phyloP scores from a whole-genome alignment of 139 green algal genomes.

The Auxenochlorella pyrenoidosa region DNA sequence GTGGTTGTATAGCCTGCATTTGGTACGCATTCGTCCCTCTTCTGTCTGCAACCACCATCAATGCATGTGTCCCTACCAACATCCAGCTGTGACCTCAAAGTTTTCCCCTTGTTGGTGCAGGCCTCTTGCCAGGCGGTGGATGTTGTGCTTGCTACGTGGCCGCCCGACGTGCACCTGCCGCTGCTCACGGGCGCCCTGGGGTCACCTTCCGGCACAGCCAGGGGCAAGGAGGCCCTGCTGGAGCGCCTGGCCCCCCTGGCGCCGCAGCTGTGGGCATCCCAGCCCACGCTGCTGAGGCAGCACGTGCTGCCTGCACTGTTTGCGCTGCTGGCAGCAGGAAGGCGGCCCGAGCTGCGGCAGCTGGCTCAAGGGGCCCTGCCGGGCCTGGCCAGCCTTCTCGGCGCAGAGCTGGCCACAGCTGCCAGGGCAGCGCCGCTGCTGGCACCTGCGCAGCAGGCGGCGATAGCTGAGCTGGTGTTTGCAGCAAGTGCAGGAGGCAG shows the following conservation, averaged over 20 bases:
- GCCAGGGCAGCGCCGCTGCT: background rate
- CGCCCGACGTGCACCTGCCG: background rate
- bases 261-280: background rate
- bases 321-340: background rate
- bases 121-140: background rate
- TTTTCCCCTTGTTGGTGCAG: background rate
- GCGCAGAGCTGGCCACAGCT: background rate
- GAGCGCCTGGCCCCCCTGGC: background rate
- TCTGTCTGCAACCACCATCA: too few relatives aligned
- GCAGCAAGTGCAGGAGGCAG: background rate
- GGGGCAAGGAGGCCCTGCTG: conserved; percentile 21
- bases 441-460: background rate
- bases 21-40: too few relatives aligned
- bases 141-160: background rate
- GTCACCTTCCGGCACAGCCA: background rate
- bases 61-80: too few relatives aligned
- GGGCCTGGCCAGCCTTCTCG: background rate
- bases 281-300: background rate
- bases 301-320: conserved; percentile 28
- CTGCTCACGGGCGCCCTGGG: background rate
- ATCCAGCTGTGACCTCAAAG: too few relatives aligned
- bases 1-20: too few relatives aligned
- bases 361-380: background rate
- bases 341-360: conserved; percentile 16
- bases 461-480: conserved; percentile 1